phyloP scores from a whole-genome alignment of 768 basidiomycete species.

The Pulveroboletus ravenelii region DNA sequence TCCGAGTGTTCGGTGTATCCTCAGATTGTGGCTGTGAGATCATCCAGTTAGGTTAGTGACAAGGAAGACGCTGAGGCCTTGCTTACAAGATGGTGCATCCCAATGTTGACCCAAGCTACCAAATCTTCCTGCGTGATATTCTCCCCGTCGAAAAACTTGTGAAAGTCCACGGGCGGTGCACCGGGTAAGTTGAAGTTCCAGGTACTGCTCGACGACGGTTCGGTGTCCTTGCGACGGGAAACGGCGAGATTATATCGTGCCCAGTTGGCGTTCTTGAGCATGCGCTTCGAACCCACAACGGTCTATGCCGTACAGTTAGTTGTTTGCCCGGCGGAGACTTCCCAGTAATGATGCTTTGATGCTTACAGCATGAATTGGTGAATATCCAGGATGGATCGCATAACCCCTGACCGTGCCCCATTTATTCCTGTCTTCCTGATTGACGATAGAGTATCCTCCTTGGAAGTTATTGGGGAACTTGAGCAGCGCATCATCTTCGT shows the following conservation, averaged over 20 bases:
- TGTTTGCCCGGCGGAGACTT: too few species aligned
- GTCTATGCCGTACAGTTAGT: slow-evolving; percentile 33
- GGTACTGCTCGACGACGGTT: slow-evolving; percentile 51
- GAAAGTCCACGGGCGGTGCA: slow-evolving; percentile 50
- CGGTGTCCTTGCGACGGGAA: slow-evolving; percentile 54
- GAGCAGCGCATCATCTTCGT: slow-evolving; percentile 48
- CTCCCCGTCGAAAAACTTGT: slow-evolving; percentile 62
- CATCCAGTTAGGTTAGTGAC: not conserved
- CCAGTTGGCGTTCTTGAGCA: slow-evolving; percentile 61
- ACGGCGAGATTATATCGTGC: slow-evolving; percentile 60
- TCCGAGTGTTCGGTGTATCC: slow-evolving; percentile 58
- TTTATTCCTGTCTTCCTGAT: slow-evolving; percentile 45
- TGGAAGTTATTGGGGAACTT: slow-evolving; percentile 53
- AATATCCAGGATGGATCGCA: slow-evolving; percentile 56
- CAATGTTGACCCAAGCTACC: slow-evolving; percentile 63
- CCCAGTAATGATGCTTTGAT: not conserved
- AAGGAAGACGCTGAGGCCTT: slow-evolving; percentile 5
- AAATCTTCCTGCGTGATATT: slow-evolving; percentile 60
- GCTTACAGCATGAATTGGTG: slow-evolving; percentile 46
- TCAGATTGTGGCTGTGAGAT: slow-evolving; percentile 51
- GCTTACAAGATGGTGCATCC: slow-evolving; percentile 57
- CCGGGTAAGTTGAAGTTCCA: slow-evolving; percentile 66
- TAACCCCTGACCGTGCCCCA: slow-evolving; percentile 61
- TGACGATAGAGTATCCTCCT: slow-evolving; percentile 54
- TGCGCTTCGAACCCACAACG: slow-evolving; percentile 54